Evolutionary conservation across 768 basidiomycete species (phyloP), one percentile per base, ranked within the genome.

Genomic region (Tulasnella sp.): DNA sequence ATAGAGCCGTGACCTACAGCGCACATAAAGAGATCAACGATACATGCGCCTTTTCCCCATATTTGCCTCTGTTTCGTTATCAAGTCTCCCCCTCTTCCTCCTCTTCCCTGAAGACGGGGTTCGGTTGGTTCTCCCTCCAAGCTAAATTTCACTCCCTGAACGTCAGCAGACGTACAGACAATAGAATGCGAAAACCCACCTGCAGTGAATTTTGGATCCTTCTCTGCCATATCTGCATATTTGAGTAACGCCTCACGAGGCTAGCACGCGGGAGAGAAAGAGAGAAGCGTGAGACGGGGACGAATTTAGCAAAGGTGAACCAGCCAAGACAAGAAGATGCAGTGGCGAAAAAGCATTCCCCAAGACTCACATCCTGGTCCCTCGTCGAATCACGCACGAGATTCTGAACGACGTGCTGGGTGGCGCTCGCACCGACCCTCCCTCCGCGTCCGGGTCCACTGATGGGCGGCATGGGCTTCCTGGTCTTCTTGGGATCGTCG

Each of bases 161-260:
- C 27, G 49, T 30, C 4, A 59, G 57, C 48, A 25, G 21, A 30
- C 25, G 27, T 19, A 15, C 21, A 27, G 82, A 79, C 67, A 58
- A 21, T 46, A 24, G 49, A 19, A 27, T 59, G 22, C 11, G 43
- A 7, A 42, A 53, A 75, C 86, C 74, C 69, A 92, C 91, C 92
- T 74, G 70, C 72, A 48, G 91, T 89, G 85, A 86, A 92, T 66
- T 82, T 79, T 53, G 87, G 90, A 69, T 94, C 85, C 62, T 78
- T 73, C 45, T 88, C 85, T 62, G 84, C 83, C 59, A 72, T 69
- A 17, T 84, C 73, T 31, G 96, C 96, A 66, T 92, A 97, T 72
- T 84, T 91, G 77, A 98, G 86, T 58, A 99, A 74, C 2, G 96
- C 96, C 73, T 96, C 93, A 62, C 96, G 85, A 44, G 96, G 96